Conservation (phyloP, 2,329 filamentous ascomycete species). For the Ophiostoma pallidulum region DNA sequence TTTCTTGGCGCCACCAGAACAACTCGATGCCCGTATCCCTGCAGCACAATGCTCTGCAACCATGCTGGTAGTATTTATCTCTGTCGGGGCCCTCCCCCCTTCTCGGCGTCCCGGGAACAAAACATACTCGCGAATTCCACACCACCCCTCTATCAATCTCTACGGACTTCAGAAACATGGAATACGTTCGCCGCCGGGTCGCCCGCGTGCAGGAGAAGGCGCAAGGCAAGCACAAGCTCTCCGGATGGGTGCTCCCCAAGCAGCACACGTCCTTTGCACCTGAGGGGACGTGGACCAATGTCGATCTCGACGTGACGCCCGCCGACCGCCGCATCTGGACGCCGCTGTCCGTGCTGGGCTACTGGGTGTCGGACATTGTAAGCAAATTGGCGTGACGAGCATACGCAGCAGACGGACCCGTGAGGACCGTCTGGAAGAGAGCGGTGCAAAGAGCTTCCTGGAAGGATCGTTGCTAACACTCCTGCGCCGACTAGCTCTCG, state of each 20-base stretch:
- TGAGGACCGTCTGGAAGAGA: too few relatives aligned
- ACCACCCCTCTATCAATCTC: background rate
- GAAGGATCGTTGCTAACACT: background rate
- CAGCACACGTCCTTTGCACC: constrained; percentile 17
- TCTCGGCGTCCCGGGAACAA: too few relatives aligned
- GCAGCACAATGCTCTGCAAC: too few relatives aligned
- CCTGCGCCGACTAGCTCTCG: background rate
- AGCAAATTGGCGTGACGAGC: too few relatives aligned
- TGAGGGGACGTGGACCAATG: constrained; percentile 16
- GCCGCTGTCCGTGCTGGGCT: constrained; percentile 18
- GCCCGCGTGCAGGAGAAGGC: background rate
- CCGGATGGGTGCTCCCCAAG: constrained; percentile 21
- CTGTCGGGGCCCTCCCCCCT: too few relatives aligned
- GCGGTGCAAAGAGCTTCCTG: too few relatives aligned
- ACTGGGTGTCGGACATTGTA: constrained; percentile 14
- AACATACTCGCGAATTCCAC: background rate
- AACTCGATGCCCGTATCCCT: too few relatives aligned
- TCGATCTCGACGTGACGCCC: constrained; percentile 17
- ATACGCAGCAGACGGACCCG: too few relatives aligned
- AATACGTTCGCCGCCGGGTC: background rate
- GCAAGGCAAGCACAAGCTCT: constrained; percentile 9
- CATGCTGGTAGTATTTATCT: too few relatives aligned
- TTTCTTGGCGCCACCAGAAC: too few relatives aligned
- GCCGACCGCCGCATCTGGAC: constrained; percentile 18
- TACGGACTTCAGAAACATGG: background rate